Base-by-base conservation (phyloP, 164 flowering plant species). In the Malania oleifera region DNA sequence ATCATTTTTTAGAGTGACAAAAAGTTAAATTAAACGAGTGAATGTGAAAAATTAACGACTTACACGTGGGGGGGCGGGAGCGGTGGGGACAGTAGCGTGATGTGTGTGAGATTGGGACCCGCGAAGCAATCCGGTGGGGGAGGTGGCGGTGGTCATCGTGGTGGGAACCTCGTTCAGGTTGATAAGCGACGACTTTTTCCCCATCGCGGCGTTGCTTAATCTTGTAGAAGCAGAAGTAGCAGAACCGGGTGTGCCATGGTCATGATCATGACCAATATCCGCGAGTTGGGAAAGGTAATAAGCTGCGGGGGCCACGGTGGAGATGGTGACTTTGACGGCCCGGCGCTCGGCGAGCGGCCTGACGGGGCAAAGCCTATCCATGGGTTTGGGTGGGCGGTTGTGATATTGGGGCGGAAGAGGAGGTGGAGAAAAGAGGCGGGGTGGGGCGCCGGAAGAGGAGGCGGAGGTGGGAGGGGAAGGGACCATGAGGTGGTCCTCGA, bases 391-490 rank as follows among this genome's bases (percentile, higher is more conserved):
- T 60, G 17, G 14, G 60, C 24, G 7, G 43, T 45, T 0, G 17
- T 3, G 44, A 11, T 11, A 11, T 4, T 12, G 17, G 0, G 44
- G 44, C 5, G 44, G 5, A 3, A 15, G 60, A 1, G 52, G 27
- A n/a, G 62, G 60, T 43, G 51, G 41, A 39, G 43, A 13, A 13
- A 31, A 31, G 9, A 22, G 22, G 34, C 31, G 22, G 55, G n/a
- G 19, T 10, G 60, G 52, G 15, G 77, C 47, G 52, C 66, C 52
- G 58, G 75, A 61, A 67, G 79, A 72, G 19, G 86, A 71, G n/a
- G 73, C 56, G n/a, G 66, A 74, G 0, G 90, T 74, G 0, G 84
- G 71, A 12, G 84, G 87, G 0, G 87, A 77, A 22, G 72, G 81
- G 71, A 73, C 77, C 35, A 45, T 29, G 24, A 64, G 17, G 4